Conservation (phyloP, 805 yeast genomes). For the Ogataea nakhonphanomensis region DNA sequence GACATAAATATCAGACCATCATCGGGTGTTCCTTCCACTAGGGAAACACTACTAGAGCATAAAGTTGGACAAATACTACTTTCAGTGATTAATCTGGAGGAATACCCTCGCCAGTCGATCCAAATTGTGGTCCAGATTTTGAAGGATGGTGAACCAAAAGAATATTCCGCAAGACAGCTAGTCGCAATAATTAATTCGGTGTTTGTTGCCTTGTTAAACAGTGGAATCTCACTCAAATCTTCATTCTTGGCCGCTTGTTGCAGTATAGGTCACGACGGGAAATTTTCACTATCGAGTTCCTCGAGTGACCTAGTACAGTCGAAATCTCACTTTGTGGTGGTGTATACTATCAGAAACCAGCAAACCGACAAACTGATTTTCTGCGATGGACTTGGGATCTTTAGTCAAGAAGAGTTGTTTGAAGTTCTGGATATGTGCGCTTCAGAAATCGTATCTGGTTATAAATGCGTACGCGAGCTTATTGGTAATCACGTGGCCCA, state of each 20-base stretch:
- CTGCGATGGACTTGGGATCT: slow-evolving; percentile 70
- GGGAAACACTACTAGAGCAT: slow-evolving; percentile 77
- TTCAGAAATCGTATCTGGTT: slow-evolving; percentile 42
- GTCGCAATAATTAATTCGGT: slow-evolving; percentile 71
- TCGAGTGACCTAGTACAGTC: slow-evolving; percentile 40
- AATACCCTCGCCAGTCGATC: slow-evolving; percentile 76
- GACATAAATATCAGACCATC: slow-evolving; percentile 80
- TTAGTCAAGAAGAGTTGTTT: slow-evolving; percentile 54
- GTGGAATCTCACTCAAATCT: slow-evolving; percentile 66
- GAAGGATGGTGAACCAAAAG: slow-evolving; percentile 46
- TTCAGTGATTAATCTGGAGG: slow-evolving; percentile 54
- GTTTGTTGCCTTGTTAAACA: slow-evolving; percentile 72
- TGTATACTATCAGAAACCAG: slow-evolving; percentile 51
- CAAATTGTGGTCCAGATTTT: slow-evolving; percentile 67
- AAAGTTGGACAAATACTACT: slow-evolving; percentile 59
- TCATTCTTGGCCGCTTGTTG: slow-evolving; percentile 58
- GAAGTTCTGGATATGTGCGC: slow-evolving; percentile 52
- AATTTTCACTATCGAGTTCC: slow-evolving; percentile 44
- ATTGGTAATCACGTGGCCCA: slow-evolving; percentile 45
- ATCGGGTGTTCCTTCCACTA: slow-evolving; percentile 63
- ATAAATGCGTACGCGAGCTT: slow-evolving; percentile 42
- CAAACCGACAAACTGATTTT: slow-evolving; percentile 55
- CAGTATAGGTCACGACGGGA: slow-evolving; percentile 19
- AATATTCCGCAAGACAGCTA: slow-evolving; percentile 46
- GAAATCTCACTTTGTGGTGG: slow-evolving; percentile 62